Base-by-base conservation (phyloP, 768 basidiomycete genomes). In the Auricularia heimuer region DNA sequence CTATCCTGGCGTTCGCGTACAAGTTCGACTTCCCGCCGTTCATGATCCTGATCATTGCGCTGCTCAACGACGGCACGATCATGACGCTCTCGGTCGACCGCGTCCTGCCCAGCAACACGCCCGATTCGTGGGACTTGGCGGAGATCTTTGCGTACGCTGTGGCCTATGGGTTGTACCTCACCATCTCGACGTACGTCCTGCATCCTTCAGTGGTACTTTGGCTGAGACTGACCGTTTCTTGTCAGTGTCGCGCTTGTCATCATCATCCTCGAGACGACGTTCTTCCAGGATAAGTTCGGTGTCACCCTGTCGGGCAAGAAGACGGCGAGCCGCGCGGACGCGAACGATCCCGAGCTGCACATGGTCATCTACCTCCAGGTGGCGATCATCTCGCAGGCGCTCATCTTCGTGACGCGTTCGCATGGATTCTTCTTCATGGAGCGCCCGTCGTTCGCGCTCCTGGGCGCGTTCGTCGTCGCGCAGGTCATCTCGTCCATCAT, bases 21-120 rank as follows among this genome's bases (percentile, higher is more conserved):
- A 85, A 88, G 81, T 94, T 96, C 78, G 90, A 97, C 77, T 98
- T 98, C 93, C 96, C 96, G 69, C 94, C 96, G 12, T 98, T 98
- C 86, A 98, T 98, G 96, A 87, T 98, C 70, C 89, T 98, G 75
- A 92, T 98, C 76, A 94, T 98, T 69, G 96, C 96, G 65, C 83
- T 98, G 44, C 80, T 97, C 70, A 98, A 98, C 77, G 96, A 98
- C 74, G 96, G 96, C 74, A 98, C 96, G 68, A 98, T 98, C 83
- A 97, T 98, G 94, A 98, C 96, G 6, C 83, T 98, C 65, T 92
- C 90, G 4, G 89, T 96, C 54, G 96, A 98, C 76, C 92, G 96
- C 73, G 96, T 98, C 64, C 77, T 98, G 70, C 96, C 96, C 24
- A 94, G 92, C 44, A 87, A 81, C 77, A 89, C 89, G 14, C 96